These are phyloP conservation scores for Eimeria tenella DNA, from an alignment of 169 alveolate genomes.

Conservation along the genomic window DNA sequence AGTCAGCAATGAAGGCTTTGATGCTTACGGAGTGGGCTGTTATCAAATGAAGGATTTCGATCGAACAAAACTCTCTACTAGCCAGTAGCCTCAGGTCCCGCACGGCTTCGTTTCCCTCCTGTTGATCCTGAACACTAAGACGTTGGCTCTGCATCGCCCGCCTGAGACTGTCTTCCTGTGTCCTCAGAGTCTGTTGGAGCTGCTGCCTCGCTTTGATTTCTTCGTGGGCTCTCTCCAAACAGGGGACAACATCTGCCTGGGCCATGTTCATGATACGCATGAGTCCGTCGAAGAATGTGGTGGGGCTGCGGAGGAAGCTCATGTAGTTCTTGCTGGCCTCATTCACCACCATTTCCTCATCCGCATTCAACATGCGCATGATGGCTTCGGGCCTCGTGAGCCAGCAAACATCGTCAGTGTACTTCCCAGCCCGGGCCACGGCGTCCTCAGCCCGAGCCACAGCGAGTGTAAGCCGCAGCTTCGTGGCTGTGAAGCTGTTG, in stretches of 20 bases:
- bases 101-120: not conserved
- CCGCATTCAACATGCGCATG: not conserved
- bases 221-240: not conserved
- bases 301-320: not conserved
- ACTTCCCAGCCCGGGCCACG: not conserved
- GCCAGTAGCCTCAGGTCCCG: not conserved
- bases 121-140: not conserved
- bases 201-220: not conserved
- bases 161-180: not conserved
- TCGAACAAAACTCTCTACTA: constrained; percentile 13
- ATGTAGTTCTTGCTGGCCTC: not conserved
- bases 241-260: not conserved
- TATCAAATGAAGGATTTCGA: not conserved
- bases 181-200: constrained; percentile 1
- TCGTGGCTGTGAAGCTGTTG: not conserved
- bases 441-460: constrained; percentile 27
- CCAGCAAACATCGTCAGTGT: constrained; percentile 11
- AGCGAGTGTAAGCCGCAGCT: not conserved
- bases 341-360: not conserved
- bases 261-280: not conserved
- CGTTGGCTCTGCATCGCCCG: not conserved
- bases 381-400: not conserved
- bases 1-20: not conserved
- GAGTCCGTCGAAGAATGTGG: not conserved
- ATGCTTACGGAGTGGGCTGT: not conserved